These are phyloP conservation scores for Acacia pycnantha DNA, from an alignment of 331 rosid species.

Conservation along the genomic window DNA sequence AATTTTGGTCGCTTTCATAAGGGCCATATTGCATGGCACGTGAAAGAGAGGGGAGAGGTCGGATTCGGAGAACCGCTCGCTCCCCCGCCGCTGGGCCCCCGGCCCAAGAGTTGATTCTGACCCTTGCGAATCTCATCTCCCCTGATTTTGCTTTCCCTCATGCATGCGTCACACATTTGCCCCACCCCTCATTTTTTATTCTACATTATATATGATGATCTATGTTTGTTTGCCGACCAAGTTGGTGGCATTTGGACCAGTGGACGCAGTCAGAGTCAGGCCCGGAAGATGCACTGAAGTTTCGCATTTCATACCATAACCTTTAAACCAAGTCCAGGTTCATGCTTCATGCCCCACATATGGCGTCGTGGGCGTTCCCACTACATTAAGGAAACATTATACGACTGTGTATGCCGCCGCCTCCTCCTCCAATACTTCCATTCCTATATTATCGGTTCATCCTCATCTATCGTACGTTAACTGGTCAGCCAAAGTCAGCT, in stretches of 20 bases:
- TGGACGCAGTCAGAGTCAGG: background rate
- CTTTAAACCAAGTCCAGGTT: background rate
- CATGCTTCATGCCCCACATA: background rate
- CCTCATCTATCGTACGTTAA: no score
- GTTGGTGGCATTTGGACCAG: background rate
- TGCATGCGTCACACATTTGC: background rate
- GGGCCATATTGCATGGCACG: background rate
- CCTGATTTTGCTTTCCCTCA: background rate
- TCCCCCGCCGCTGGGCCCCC: background rate
- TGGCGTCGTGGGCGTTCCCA: background rate
- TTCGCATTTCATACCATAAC: background rate
- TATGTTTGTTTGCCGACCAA: background rate
- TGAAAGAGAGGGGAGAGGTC: background rate
- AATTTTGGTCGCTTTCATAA: background rate
- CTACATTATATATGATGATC: background rate
- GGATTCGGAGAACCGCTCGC: constrained; percentile 22
- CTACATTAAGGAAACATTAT: no score
- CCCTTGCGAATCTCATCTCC: background rate
- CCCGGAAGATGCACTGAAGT: background rate
- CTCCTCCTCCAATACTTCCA: background rate
- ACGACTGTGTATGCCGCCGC: background rate
- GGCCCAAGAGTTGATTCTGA: background rate
- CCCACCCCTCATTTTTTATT: no score
- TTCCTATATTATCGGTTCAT: background rate
- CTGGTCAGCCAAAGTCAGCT: background rate